Evolutionary conservation across 2,329 filamentous ascomycete genomes (phyloP), one percentile per base, ranked within the genome.

Genomic region (Tolypocladium cylindrosporum): DNA sequence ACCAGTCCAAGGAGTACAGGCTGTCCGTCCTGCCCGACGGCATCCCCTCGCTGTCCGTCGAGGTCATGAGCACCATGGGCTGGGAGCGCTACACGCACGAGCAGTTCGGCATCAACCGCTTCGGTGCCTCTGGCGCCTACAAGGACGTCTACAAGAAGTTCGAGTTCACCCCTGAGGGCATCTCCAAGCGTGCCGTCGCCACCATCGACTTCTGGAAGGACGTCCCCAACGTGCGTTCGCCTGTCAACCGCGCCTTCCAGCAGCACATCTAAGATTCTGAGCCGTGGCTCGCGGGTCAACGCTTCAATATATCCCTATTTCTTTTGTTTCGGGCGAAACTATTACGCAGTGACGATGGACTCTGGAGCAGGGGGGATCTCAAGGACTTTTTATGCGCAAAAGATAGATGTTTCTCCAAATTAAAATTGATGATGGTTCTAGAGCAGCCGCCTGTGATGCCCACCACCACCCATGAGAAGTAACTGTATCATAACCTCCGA

Each of bases 91-190:
- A 97, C 81, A 90, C 91, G 60, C 93, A 99, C 79, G 94, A 99
- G 86, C 94, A 99, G 81, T 99, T 99, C 71, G 94, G 94, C 74
- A 86, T 99, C 66, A 99, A 99, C 88, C 86, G 94, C 74, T 99
- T 99, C 77, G 94, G 94, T 86, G 93, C 93, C 66, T 96, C 90
- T 58, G 94, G 93, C 70, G 88, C 93, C 66, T 97, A 97, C 83
- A 93, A 93, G 87, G 88, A 97, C 70, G 91, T 99, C 61, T 99
- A 99, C 85, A 88, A 90, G 89, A 97, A 97, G 85, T 99, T 99
- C 79, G 94, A 97, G 78, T 97, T 99, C 82, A 99, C 93, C 55
- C 90, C 94, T 57, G 93, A 96, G 78, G 94, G 94, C 65, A 89
- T 99, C 74, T 82, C 90, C 79, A 97, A 97, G 89, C 91, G 94